Conservation (phyloP, 192 early-diverging fungal species). For the Coemansia sp. region DNA sequence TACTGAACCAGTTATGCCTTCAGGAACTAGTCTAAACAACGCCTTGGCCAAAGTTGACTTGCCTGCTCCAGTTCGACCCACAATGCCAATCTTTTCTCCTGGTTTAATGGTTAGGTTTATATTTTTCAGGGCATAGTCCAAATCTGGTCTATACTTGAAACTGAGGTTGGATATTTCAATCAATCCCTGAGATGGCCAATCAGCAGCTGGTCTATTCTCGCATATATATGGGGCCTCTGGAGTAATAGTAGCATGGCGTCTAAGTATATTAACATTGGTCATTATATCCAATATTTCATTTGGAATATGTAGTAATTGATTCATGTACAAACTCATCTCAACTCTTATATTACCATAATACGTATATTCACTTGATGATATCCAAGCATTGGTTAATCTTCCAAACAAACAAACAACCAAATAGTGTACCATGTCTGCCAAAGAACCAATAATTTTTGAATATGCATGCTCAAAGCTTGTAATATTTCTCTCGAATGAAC, state of each 20-base stretch:
- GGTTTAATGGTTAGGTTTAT: conserved; percentile 34
- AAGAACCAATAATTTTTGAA: too few species aligned
- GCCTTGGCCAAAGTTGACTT: conserved; percentile 59
- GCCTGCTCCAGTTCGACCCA: conserved; percentile 57
- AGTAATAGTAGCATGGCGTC: conserved; percentile 57
- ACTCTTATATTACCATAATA: neutral
- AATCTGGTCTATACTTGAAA: conserved; percentile 34
- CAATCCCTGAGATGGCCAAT: conserved; percentile 53
- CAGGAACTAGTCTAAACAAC: conserved; percentile 60
- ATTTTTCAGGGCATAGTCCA: conserved; percentile 24
- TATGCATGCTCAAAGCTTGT: too few species aligned
- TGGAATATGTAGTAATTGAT: neutral
- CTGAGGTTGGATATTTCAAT: conserved; percentile 48
- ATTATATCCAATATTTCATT: neutral
- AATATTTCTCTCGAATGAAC: too few species aligned
- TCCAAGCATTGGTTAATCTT: neutral
- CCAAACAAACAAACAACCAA: neutral
- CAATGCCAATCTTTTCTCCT: conserved; percentile 61
- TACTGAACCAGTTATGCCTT: conserved; percentile 38
- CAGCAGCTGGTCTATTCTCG: conserved; percentile 22
- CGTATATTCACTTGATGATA: neutral
- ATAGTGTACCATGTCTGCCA: neutral
- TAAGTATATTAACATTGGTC: conserved; percentile 47
- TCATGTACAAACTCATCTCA: neutral
- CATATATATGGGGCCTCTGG: conserved; percentile 26